Evolutionary conservation across 352 stramenopile species (phyloP).

Genomic region (Phytophthora aleatoria): DNA sequence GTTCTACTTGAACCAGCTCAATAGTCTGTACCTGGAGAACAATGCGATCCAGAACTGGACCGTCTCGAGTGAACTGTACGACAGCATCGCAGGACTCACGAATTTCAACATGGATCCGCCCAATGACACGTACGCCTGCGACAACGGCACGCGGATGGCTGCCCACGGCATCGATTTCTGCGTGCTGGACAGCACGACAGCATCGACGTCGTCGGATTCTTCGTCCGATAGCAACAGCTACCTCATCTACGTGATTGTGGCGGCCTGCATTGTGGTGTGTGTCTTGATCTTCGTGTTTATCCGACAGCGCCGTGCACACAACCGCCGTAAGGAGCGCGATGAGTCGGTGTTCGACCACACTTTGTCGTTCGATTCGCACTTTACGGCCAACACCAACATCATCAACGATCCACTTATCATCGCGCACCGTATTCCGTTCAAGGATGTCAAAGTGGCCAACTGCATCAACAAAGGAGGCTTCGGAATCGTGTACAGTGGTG

Average conservation of each 20-base stretch:
- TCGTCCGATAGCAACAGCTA: conserved; percentile 45
- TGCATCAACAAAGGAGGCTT: conserved; percentile 71
- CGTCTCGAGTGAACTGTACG: conserved; percentile 43
- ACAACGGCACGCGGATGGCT: conserved; percentile 44
- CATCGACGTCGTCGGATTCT: conserved; percentile 23
- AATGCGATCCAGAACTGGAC: conserved; percentile 57
- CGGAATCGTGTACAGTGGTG: conserved; percentile 63
- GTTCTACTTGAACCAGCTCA: conserved; percentile 53
- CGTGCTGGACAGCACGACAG: conserved; percentile 34
- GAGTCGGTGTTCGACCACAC: conserved; percentile 60
- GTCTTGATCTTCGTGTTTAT: conserved; percentile 56
- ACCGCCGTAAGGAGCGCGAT: conserved; percentile 42
- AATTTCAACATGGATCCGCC: conserved; percentile 50
- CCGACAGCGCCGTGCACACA: conserved; percentile 41
- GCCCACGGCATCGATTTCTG: conserved; percentile 47
- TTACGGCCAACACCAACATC: conserved; percentile 54
- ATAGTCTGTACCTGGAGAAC: conserved; percentile 49
- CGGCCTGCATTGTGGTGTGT: conserved; percentile 47
- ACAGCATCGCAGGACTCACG: conserved; percentile 42
- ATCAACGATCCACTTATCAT: conserved; percentile 72
- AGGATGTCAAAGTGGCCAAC: conserved; percentile 60
- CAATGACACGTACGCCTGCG: conserved; percentile 38
- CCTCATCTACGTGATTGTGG: conserved; percentile 48
- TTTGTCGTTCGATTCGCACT: conserved; percentile 62
- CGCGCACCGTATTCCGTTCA: conserved; percentile 63